Evolutionary conservation across 805 yeast species (phyloP), one percentile per base, ranked within the genome.

Genomic region (Kregervanrija delftensis): DNA sequence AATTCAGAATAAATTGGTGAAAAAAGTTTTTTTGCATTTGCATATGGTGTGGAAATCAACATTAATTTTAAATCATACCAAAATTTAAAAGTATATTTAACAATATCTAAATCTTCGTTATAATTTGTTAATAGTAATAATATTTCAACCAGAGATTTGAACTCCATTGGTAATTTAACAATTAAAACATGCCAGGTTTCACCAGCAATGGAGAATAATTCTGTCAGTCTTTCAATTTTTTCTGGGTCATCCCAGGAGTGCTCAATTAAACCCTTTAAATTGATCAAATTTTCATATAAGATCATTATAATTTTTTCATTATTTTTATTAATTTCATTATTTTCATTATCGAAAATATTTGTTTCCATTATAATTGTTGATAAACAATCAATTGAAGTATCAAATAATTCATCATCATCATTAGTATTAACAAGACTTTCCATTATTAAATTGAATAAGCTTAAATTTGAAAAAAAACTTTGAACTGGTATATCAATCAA

Each of bases 141-240:
- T 5, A 86, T 78, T 46, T 78, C 81, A 14, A 90, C 90, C 55
- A 93, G 66, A 1, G 85, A 84, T 50, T 76, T 74, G 66, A 86
- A 90, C 38, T 75, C 74, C 38, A 64, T 65, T 0, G 97, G 93
- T 43, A 74, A 68, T 54, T 79, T 79, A 6, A 91, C 88, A 41
- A 93, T 79, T 32, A 86, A 69, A 32, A 86, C 85, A 63, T 88
- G 93, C 99, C 99, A 93, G 1, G 95, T 76, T 65, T 89, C 97
- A 45, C 96, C 96, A 2, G 97, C 95, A 54, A 89, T 95, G 6
- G 89, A 86, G 60, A 85, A 86, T 37, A 93, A 61, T 56, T 93
- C 73, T 0, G 95, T 77, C 43, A 86, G 67, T 11, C 85, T 79
- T 45, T 81, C 82, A 56, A 85, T 74, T 34, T 74, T 71, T 33